phyloP scores from a whole-genome alignment of 257 asterid species.

The Mitragyna speciosa region DNA sequence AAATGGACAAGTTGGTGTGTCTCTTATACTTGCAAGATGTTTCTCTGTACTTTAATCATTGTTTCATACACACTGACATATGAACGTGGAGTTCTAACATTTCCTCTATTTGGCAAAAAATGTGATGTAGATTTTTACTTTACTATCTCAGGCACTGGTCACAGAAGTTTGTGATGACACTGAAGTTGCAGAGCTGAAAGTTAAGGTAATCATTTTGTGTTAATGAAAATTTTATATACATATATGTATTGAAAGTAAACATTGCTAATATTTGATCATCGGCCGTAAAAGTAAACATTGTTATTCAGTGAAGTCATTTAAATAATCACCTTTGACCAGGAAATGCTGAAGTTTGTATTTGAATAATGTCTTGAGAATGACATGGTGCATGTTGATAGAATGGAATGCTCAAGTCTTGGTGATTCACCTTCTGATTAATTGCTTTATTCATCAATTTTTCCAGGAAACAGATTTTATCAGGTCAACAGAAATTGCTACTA shows the following conservation, averaged over 20 bases:
- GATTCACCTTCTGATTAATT: background rate
- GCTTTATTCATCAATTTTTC: no score
- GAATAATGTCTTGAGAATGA: background rate
- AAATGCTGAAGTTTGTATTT: background rate
- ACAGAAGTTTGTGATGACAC: conserved; percentile 75
- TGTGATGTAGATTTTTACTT: conserved; percentile 11
- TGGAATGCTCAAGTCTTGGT: background rate
- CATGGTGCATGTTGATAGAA: background rate
- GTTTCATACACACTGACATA: background rate
- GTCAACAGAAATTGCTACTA: background rate
- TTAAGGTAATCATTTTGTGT: conserved; percentile 47
- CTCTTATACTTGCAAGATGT: background rate
- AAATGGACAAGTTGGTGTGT: background rate
- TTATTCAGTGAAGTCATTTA: background rate
- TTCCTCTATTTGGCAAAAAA: background rate
- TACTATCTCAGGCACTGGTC: conserved; percentile 54
- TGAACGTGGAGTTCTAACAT: background rate
- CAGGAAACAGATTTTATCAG: no score
- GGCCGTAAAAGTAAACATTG: background rate
- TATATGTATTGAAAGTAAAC: no score
- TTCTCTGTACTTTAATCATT: background rate
- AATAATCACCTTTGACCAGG: background rate
- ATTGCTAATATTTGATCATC: background rate
- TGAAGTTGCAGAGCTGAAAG: conserved; percentile 73
- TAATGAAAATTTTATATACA: background rate